Evolutionary conservation across 2,329 filamentous ascomycete genomes (phyloP).

Genomic region (Calonectria multiphialidica): DNA sequence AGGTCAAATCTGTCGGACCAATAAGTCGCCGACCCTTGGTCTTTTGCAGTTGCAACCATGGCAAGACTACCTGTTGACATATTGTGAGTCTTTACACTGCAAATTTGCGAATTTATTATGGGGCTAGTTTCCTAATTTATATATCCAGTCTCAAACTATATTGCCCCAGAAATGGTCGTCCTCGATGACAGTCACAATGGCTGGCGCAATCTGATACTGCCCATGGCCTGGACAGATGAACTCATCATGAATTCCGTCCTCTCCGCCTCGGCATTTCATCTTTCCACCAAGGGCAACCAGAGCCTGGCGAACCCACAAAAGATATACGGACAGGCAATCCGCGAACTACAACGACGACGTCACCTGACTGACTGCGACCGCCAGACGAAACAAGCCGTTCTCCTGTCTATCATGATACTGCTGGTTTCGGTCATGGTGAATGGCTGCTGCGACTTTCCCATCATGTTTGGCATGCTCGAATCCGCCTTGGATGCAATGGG

Average conservation of each 20-base stretch:
- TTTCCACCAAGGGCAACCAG: constrained; percentile 17
- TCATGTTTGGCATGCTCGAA: constrained; percentile 41
- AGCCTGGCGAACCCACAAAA: constrained; percentile 2
- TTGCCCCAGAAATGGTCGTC: constrained; percentile 37
- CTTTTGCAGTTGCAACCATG: not conserved
- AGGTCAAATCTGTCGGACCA: not conserved
- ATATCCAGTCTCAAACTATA: constrained; percentile 31
- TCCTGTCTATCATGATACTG: constrained; percentile 38
- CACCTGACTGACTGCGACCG: constrained; percentile 24
- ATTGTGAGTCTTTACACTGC: constrained; percentile 10
- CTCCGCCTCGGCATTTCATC: constrained; percentile 42
- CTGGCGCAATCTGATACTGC: constrained; percentile 36
- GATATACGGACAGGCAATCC: constrained; percentile 29
- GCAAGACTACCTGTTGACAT: constrained; percentile 10
- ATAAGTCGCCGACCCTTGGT: not conserved
- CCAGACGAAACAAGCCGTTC: constrained; percentile 27
- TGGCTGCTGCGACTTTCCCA: constrained; percentile 40
- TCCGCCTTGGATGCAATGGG: constrained; percentile 36
- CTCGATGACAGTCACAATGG: constrained; percentile 38
- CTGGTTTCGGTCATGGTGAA: constrained; percentile 42
- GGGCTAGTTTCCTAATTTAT: not conserved
- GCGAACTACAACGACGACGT: constrained; percentile 21
- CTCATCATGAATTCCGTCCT: constrained; percentile 42
- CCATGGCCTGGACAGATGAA: constrained; percentile 29
- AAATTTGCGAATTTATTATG: too few relatives aligned